These are phyloP conservation scores for Pseudopyrenochaeta lycopersici DNA, from an alignment of 2,329 filamentous ascomycete genomes.

Conservation along the genomic window DNA sequence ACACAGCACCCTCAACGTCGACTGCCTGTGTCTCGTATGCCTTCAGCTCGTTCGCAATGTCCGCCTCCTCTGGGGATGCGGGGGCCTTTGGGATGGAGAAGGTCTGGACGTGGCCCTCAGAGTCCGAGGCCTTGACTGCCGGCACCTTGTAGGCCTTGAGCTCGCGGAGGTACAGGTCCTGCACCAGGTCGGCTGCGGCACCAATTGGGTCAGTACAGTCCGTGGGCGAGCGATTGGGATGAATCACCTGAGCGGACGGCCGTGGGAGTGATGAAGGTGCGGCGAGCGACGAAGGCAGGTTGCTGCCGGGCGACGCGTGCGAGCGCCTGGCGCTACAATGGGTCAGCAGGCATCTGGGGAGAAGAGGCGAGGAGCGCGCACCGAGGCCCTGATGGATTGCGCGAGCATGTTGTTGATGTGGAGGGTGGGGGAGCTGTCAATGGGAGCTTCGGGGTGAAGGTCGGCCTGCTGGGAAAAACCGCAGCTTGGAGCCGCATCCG, in stretches of 20 bases:
- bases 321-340: conserved; percentile 66
- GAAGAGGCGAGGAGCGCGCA: conserved; percentile 47
- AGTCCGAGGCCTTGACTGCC: conserved; percentile 82
- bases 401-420: conserved; percentile 62
- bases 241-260: conserved; percentile 69
- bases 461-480: conserved; percentile 27
- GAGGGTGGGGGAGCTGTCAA: conserved; percentile 41
- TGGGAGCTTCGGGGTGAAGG: conserved; percentile 41
- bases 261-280: conserved; percentile 70
- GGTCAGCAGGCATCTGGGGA: conserved; percentile 34
- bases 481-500: conserved; percentile 30
- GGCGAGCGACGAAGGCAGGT: conserved; percentile 62
- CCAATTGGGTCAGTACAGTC: conserved; percentile 45
- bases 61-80: conserved; percentile 89
- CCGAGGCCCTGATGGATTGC: conserved; percentile 69
- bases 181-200: conserved; percentile 86
- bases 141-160: conserved; percentile 94
- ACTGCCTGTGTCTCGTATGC: conserved; percentile 94
- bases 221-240: conserved; percentile 31
- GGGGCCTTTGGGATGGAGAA: conserved; percentile 84
- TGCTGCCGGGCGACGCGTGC: conserved; percentile 68
- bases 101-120: conserved; percentile 89
- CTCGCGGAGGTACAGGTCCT: conserved; percentile 97
- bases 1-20: conserved; percentile 87
- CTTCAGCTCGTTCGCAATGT: conserved; percentile 90